Percentiles rank a stretch among this genome's conserved stretches.
phyloP scores from a whole-genome alignment of 345 rosid species.

The Eutrema yunnanense region DNA sequence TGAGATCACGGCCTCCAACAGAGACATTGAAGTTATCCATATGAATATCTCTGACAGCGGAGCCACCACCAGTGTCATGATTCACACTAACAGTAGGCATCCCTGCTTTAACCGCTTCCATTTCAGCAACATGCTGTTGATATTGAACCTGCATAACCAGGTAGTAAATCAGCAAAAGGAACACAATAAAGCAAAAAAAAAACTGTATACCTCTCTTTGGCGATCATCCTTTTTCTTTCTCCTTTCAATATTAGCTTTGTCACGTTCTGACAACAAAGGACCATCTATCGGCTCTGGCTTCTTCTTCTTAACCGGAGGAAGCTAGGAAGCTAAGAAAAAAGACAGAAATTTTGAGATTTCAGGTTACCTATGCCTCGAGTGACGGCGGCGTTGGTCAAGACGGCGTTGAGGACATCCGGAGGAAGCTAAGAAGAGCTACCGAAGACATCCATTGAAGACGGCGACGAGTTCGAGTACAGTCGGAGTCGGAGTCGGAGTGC shows the following conservation, averaged over 20 bases:
- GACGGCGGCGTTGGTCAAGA: no score
- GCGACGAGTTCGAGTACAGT: no score
- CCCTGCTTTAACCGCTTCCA: conserved; percentile 93
- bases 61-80: conserved; percentile 70
- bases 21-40: conserved; percentile 91
- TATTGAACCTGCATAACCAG: conserved; percentile 60
- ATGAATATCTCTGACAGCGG: conserved; percentile 78
- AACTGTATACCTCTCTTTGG: conserved; percentile 63
- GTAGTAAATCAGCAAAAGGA: not conserved
- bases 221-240: conserved; percentile 95
- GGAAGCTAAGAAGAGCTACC: no score
- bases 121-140: conserved; percentile 88
- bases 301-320: conserved; percentile 85
- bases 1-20: conserved; percentile 97
- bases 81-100: conserved; percentile 85
- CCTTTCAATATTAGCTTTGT: conserved; percentile 70
- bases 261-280: conserved; percentile 82
- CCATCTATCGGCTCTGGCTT: conserved; percentile 86
- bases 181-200: not conserved
- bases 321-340: no score
- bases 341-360: no score
- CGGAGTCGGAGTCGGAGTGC: no score
- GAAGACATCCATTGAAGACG: no score
- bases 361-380: no score
- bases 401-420: no score